Evolutionary conservation across 768 basidiomycete genomes (phyloP), one percentile per base, ranked within the genome.

Genomic region (Lactarius quietus): DNA sequence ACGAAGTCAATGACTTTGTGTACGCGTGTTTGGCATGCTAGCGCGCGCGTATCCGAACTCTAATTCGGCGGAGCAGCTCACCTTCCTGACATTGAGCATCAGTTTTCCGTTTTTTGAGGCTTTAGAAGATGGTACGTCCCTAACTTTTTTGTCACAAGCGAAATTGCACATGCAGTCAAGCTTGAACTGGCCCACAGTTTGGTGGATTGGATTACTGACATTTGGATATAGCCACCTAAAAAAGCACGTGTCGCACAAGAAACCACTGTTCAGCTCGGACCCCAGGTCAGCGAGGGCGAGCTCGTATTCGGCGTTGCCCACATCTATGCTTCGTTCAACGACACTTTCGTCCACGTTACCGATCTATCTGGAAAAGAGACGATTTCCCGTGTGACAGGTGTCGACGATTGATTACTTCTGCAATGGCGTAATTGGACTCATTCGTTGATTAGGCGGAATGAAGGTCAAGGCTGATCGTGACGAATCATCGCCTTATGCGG

Each of bases 381-480:
- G 76, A 94, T 99, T 81, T 92, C 93, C 72, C 93, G 97, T 75
- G 94, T 98, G 69, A 98, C 97, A 71, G 95, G 95, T 90, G 64
- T 72, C 17, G 0, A 12, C 54, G 17, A n/a, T 85, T 79, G 10
- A 23, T 52, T 55, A 20, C n/a, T 20, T 33, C 36, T 26, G 18
- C 26, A 59, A 33, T 29, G 14, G 17, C 15, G 53, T 15, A 23
- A 10, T 45, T 4, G 15, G 36, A n/a, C 52, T 62, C 38, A 38
- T 66, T 39, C 18, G 23, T 31, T 36, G 20, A 35, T 6, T 61
- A 92, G 93, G 93, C 77, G 97, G 97, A 67, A 98, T 98, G 97
- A 98, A 98, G 83, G 97, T 99, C 81, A 99, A 98, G 84, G 97
- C 96, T 15, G 97, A 99, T 80, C 91, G 97, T 80, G 97, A 99